These are phyloP conservation scores for Kluyveromyces nonfermentans DNA, from an alignment of 805 yeast species.

Conservation along the genomic window DNA sequence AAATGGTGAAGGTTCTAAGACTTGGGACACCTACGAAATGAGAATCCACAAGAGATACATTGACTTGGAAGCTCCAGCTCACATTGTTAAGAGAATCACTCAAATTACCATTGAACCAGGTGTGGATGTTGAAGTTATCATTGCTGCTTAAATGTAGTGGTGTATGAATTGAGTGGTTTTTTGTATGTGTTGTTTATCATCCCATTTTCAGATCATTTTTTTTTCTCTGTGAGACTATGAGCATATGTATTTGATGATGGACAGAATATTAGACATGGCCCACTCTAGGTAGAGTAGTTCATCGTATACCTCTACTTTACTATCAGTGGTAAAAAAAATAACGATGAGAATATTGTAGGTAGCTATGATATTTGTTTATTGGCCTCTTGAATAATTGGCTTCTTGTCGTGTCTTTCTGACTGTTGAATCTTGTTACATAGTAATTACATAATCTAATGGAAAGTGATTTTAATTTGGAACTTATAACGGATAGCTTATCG, in stretches of 20 bases:
- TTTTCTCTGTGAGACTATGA: not conserved
- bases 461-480: not conserved
- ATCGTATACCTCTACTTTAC: constrained; percentile 32
- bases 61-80: constrained; percentile 95
- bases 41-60: constrained; percentile 99
- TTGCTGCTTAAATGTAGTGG: constrained; percentile 55
- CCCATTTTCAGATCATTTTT: not conserved
- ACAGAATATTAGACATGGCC: constrained; percentile 11
- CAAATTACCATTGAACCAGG: constrained; percentile 98
- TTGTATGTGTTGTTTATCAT: not conserved
- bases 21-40: constrained; percentile 99
- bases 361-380: constrained; percentile 4
- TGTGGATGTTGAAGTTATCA: constrained; percentile 94
- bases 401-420: constrained; percentile 2
- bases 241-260: not conserved
- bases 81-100: constrained; percentile 88
- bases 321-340: constrained; percentile 31
- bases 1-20: constrained; percentile 99
- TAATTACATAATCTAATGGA: not conserved
- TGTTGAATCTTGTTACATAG: not conserved
- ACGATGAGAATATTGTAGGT: not conserved
- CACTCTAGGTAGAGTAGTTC: constrained; percentile 33
- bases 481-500: not conserved
- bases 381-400: constrained; percentile 9
- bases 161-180: constrained; percentile 8